Conservation (phyloP, 2,329 filamentous ascomycete species). For the Aspergillus aculeatinus region DNA sequence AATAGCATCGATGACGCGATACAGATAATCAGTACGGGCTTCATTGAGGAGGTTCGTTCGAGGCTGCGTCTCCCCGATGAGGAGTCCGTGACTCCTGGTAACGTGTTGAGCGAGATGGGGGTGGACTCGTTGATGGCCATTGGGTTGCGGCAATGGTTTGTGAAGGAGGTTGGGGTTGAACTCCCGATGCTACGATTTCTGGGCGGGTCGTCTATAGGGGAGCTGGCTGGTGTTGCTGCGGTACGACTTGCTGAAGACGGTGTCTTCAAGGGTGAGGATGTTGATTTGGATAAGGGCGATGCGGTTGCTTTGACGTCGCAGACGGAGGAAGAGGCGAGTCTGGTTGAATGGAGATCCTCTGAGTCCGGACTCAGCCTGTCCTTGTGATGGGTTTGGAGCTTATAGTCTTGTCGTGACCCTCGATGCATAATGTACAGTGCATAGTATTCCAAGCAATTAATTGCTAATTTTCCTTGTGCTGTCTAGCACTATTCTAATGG, state of each 20-base stretch:
- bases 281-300: background rate
- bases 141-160: slow-evolving; percentile 3
- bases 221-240: background rate
- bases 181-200: background rate
- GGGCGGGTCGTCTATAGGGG: background rate
- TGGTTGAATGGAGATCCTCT: background rate
- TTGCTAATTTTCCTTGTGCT: too few species aligned
- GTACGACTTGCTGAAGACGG: background rate
- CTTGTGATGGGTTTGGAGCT: too few species aligned
- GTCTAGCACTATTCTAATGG: too few species aligned
- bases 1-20: background rate
- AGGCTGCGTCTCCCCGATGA: background rate
- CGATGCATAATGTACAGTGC: too few species aligned
- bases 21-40: background rate
- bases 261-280: background rate
- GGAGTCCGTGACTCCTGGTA: background rate
- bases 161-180: slow-evolving; percentile 1
- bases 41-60: slow-evolving; percentile 1
- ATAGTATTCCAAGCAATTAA: too few species aligned
- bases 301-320: background rate
- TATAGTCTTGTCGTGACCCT: too few species aligned
- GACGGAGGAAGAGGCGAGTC: background rate
- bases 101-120: background rate
- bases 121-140: slow-evolving; percentile 6
- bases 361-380: background rate